Base-by-base conservation (phyloP, 164 flowering plant genomes). In the Magnolia officinalis region DNA sequence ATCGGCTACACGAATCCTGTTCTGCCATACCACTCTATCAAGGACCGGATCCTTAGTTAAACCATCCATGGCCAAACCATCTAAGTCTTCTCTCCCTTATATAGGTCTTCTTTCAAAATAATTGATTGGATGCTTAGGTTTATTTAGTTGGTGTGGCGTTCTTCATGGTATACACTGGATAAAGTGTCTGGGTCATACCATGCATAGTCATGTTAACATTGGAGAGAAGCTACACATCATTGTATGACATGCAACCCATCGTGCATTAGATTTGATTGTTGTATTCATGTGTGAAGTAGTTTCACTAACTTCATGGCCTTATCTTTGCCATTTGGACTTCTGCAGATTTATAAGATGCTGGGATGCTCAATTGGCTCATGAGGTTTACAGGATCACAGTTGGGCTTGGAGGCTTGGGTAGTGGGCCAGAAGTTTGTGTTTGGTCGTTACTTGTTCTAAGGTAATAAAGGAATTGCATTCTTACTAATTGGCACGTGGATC, bases 361-460 rank as follows among this genome's bases (percentile, higher is more conserved):
- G 98, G 90, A 94, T 87, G 90, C 85, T 45, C 86, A 81, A 71
- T 71, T 80, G 18, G 78, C 82, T 55, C 88, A 84, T 75, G 99
- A 96, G 85, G 78, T 90, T 8, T 92, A 90, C 79, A 89, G 99
- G 80, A 91, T 95, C 77, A 94, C 97, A 45, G 92, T 82, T 67
- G 99, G 97, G 55, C 86, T 78, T 76, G 98, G 96, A 80, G 95
- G 97, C 68, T 78, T 80, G 77, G 91, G 92, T 49, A 81, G 84
- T 77, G 91, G 90, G 71, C 72, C 85, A 61, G 95, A 94, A 6
- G 85, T 94, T 68, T 96, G 98, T 77, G 79, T 96, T 50, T 96
- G 98, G 98, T 90, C 99, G 4, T 84, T 96, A 74, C 90, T 96
- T 83, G 85, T 86, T 24, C 77, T 96, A 26, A 93, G 98, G 99